phyloP scores from a whole-genome alignment of 805 yeast genomes.

The Kodamaea kaohsiungensis region DNA sequence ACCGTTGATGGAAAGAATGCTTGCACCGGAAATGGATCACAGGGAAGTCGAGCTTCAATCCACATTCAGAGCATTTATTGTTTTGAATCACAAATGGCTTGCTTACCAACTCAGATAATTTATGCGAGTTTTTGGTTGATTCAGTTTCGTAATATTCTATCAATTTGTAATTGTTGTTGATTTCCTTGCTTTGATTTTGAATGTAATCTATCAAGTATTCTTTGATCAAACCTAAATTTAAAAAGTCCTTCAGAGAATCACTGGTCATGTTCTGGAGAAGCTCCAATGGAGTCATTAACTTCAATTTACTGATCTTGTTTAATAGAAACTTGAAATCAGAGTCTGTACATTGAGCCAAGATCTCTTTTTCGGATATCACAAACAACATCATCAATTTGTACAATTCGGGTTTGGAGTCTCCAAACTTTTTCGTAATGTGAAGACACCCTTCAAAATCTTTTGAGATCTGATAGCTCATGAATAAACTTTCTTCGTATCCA shows the following conservation, averaged over 20 bases:
- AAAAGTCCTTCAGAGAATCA: slow-evolving; percentile 45
- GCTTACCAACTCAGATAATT: slow-evolving; percentile 50
- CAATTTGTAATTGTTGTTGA: slow-evolving; percentile 65
- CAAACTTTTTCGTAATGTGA: slow-evolving; percentile 57
- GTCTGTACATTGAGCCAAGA: slow-evolving; percentile 54
- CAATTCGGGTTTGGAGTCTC: slow-evolving; percentile 61
- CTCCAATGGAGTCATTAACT: slow-evolving; percentile 72
- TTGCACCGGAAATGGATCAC: slow-evolving; percentile 80
- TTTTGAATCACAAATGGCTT: slow-evolving; percentile 58
- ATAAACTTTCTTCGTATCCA: slow-evolving; percentile 59
- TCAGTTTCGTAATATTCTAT: slow-evolving; percentile 69
- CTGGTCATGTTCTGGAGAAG: slow-evolving; percentile 67
- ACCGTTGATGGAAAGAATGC: slow-evolving; percentile 84
- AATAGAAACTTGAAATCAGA: slow-evolving; percentile 51
- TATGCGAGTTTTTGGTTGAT: slow-evolving; percentile 52
- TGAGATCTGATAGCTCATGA: slow-evolving; percentile 62
- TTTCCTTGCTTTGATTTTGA: slow-evolving; percentile 59
- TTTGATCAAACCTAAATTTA: slow-evolving; percentile 72
- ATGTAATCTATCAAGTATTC: slow-evolving; percentile 65
- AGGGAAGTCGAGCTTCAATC: slow-evolving; percentile 69
- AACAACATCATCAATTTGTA: slow-evolving; percentile 65
- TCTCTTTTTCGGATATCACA: slow-evolving; percentile 54
- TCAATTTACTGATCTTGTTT: slow-evolving; percentile 49
- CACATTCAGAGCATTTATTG: slow-evolving; percentile 66
- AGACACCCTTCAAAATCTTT: slow-evolving; percentile 60